A percentile compares a stretch with the other conserved stretches of the same genome.
phyloP scores from a whole-genome alignment of 768 basidiomycete genomes.

The Infundibulicybe gibba region DNA sequence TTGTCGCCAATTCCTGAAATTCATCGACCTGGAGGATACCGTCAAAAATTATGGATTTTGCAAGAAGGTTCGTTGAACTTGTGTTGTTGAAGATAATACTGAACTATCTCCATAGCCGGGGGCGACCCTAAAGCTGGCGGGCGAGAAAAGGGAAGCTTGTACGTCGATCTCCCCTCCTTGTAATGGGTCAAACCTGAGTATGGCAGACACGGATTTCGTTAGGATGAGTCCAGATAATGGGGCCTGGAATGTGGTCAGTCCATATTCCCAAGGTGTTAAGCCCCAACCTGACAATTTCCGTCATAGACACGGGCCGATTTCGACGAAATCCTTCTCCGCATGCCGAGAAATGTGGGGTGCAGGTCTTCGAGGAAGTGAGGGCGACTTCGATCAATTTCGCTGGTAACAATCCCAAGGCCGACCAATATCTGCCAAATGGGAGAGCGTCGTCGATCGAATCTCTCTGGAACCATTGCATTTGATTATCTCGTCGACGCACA shows the following conservation, averaged over 20 bases:
- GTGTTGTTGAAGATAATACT: neutral
- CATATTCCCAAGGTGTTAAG: neutral
- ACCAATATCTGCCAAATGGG: no score
- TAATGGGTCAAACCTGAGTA: conserved; percentile 1
- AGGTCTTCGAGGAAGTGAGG: conserved; percentile 42
- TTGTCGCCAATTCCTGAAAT: conserved; percentile 45
- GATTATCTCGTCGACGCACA: conserved; percentile 58
- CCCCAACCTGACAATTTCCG: neutral
- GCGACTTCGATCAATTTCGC: conserved; percentile 42
- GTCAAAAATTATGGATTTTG: conserved; percentile 39
- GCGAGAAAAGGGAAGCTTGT: conserved; percentile 56
- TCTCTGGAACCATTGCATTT: conserved; percentile 43
- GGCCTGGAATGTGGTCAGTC: conserved; percentile 58
- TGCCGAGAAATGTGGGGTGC: conserved; percentile 38
- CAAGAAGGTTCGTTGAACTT: conserved; percentile 33
- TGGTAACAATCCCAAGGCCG: conserved; percentile 10
- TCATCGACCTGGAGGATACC: conserved; percentile 46
- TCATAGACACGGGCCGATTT: conserved; percentile 46
- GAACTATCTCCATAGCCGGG: conserved; percentile 38
- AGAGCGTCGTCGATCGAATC: no score
- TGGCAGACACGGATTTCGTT: conserved; percentile 52
- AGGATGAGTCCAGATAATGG: conserved; percentile 40
- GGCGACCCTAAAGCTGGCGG: conserved; percentile 56
- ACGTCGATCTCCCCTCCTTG: conserved; percentile 14
- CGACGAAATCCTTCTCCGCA: conserved; percentile 53